phyloP scores from a whole-genome alignment of 1,284 basidiomycete species.

The Clitocybe nebularis region DNA sequence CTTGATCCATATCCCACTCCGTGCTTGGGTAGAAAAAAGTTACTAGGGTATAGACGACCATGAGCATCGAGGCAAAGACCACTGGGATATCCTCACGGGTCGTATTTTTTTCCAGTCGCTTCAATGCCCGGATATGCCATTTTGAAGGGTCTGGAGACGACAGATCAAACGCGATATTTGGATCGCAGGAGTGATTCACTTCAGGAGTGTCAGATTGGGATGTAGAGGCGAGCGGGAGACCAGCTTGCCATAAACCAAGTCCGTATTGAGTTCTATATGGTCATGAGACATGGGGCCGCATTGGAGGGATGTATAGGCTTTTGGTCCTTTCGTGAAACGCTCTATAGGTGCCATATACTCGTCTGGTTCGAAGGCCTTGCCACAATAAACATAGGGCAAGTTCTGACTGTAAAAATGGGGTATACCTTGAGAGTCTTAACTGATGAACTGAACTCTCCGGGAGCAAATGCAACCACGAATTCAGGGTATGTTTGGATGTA shows the following conservation, averaged over 20 bases:
- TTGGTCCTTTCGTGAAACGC: slow-evolving; percentile 24
- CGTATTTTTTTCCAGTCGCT: slow-evolving; percentile 37
- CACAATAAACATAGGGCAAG: background rate
- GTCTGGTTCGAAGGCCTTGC: slow-evolving; percentile 33
- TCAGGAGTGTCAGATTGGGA: background rate
- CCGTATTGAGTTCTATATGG: slow-evolving; percentile 61
- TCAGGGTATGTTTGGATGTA: slow-evolving; percentile 24
- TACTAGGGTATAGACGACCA: too few species aligned
- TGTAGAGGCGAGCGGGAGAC: background rate
- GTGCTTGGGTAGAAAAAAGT: slow-evolving; percentile 69
- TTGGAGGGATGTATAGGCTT: slow-evolving; percentile 40
- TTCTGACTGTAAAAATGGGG: background rate
- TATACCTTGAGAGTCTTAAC: slow-evolving; percentile 22
- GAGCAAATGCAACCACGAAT: slow-evolving; percentile 26
- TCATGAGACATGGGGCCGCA: slow-evolving; percentile 37
- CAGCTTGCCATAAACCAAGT: slow-evolving; percentile 51
- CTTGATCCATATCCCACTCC: slow-evolving; percentile 70
- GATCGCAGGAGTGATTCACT: slow-evolving; percentile 68
- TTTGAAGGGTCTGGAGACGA: slow-evolving; percentile 31
- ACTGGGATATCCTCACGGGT: slow-evolving; percentile 30
- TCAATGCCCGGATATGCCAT: slow-evolving; percentile 38
- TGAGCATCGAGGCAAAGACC: too few species aligned
- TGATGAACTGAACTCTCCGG: slow-evolving; percentile 26
- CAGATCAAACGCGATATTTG: slow-evolving; percentile 54
- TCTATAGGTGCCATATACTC: slow-evolving; percentile 28